Evolutionary conservation across 2,329 filamentous ascomycete genomes (phyloP).

Genomic region (Byssoonygena ceratinophila): DNA sequence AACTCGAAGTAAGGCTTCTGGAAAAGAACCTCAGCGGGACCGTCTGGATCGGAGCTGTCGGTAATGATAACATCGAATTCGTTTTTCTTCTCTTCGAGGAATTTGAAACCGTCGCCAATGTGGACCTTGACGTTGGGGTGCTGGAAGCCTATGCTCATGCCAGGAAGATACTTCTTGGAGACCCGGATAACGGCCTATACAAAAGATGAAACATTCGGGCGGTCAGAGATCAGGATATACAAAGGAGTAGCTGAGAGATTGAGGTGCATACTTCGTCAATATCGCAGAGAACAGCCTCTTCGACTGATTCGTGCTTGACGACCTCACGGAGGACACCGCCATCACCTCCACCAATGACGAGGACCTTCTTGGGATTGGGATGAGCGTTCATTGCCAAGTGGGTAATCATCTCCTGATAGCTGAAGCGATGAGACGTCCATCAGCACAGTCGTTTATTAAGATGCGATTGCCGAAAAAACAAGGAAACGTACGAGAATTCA

Average conservation of each 20-base stretch:
- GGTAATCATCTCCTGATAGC: conserved; percentile 99
- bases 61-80: conserved; percentile 99
- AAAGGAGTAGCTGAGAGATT: too few relatives aligned
- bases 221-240: background rate
- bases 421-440: conserved; percentile 19
- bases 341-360: conserved; percentile 96
- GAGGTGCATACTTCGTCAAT: conserved; percentile 69
- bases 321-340: conserved; percentile 96
- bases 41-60: conserved; percentile 94
- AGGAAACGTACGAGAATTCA: conserved; percentile 66
- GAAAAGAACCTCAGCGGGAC: conserved; percentile 91
- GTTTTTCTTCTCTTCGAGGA: conserved; percentile 92
- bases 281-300: conserved; percentile 94
- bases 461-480: background rate
- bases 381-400: conserved; percentile 97
- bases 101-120: conserved; percentile 97
- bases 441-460: background rate
- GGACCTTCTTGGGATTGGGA: conserved; percentile 94
- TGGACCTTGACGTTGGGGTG: conserved; percentile 90
- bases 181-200: conserved; percentile 81
- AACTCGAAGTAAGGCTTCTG: conserved; percentile 98
- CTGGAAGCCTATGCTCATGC: conserved; percentile 85
- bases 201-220: background rate
- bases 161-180: conserved; percentile 93
- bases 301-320: conserved; percentile 95